Conservation (phyloP, 164 flowering plant genomes). For the Cinnamomum micranthum region DNA sequence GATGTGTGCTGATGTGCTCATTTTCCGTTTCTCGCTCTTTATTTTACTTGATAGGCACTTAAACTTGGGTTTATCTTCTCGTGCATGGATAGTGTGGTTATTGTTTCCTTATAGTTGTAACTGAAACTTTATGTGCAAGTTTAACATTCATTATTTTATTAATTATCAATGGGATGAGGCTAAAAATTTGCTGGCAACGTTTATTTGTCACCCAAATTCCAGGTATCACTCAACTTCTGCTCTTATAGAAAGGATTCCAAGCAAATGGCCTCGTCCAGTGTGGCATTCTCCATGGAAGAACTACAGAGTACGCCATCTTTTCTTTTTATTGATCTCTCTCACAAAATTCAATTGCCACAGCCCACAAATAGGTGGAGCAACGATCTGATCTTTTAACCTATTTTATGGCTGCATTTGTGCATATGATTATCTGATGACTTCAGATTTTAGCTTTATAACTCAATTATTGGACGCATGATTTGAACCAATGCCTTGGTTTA, state of each 20-base stretch:
- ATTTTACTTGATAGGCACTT: too few species aligned
- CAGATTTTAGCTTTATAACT: too few species aligned
- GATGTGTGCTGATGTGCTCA: too few species aligned
- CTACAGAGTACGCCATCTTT: conserved; percentile 58
- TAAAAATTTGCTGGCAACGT: too few species aligned
- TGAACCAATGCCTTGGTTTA: too few species aligned
- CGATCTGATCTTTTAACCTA: too few species aligned
- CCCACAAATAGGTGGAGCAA: background rate
- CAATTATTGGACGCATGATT: too few species aligned
- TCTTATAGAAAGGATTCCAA: conserved; percentile 93
- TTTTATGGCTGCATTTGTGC: background rate
- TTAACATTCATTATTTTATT: background rate
- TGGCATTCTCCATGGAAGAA: conserved; percentile 99
- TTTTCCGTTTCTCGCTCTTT: too few species aligned
- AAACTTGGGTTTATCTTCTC: too few species aligned
- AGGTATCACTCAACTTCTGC: conserved; percentile 88
- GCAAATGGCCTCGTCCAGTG: conserved; percentile 97
- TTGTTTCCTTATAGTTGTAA: too few species aligned
- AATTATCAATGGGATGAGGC: too few species aligned
- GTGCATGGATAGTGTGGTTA: too few species aligned
- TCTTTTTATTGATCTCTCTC: background rate
- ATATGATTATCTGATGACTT: background rate
- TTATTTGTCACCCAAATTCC: background rate
- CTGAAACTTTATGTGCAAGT: background rate
- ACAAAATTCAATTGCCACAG: background rate